A percentile compares a stretch with the other conserved stretches of the same genome.
Conservation (phyloP, 2,329 filamentous ascomycete genomes). For the Hymenotorrendiella dingleyae region DNA sequence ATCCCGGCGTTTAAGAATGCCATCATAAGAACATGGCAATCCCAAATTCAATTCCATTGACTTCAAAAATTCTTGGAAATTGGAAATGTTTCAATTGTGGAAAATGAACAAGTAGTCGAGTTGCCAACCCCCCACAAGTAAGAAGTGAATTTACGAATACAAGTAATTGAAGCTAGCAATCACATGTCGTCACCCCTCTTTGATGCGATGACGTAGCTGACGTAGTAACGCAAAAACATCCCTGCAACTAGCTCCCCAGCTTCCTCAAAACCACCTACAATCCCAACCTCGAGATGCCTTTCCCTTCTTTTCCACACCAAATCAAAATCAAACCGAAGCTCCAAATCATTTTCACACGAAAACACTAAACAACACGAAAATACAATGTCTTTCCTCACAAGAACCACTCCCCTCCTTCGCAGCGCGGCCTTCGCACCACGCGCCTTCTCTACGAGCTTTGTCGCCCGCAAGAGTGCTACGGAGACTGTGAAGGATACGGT, state of each 20-base stretch:
- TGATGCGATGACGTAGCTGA: not conserved
- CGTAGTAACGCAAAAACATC: not conserved
- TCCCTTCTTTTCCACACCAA: constrained; percentile 1
- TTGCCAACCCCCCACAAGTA: too few relatives aligned
- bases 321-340: not conserved
- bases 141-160: too few relatives aligned
- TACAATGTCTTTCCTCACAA: constrained; percentile 49
- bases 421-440: constrained; percentile 36
- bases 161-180: too few relatives aligned
- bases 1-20: not conserved
- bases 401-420: constrained; percentile 35
- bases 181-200: too few relatives aligned
- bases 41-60: not conserved
- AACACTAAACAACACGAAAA: constrained; percentile 1
- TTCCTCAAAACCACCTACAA: not conserved
- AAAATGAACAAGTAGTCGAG: not conserved
- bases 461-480: constrained; percentile 42
- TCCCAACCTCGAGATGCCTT: not conserved
- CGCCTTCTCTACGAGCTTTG: constrained; percentile 43
- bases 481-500: constrained; percentile 54
- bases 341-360: not conserved
- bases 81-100: not conserved
- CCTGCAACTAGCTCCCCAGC: not conserved
- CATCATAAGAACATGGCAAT: not conserved
- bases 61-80: not conserved